phyloP scores from a whole-genome alignment of 345 rosid species.

The Orychophragmus violaceus region DNA sequence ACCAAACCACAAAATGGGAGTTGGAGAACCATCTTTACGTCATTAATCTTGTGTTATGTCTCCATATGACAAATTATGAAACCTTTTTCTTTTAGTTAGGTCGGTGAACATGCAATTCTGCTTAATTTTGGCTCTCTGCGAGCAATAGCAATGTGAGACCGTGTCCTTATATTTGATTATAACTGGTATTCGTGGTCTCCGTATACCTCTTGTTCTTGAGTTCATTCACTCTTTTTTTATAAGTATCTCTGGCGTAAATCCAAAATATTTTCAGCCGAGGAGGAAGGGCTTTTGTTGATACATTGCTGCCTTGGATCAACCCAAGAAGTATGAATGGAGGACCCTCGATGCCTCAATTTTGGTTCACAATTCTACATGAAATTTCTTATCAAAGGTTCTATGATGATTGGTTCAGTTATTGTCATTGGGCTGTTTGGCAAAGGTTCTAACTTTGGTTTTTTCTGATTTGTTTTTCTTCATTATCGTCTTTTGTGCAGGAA shows the following conservation, averaged over 20 bases:
- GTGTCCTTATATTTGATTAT: constrained; percentile 78
- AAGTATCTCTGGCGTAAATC: not conserved
- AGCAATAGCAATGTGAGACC: constrained; percentile 85
- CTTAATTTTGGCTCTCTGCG: constrained; percentile 80
- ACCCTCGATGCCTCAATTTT: constrained; percentile 87
- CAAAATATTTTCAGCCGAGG: constrained; percentile 52
- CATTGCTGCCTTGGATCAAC: constrained; percentile 75
- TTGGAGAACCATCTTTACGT: not conserved
- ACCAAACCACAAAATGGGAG: no score
- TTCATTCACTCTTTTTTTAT: no score
- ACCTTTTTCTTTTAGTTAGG: constrained; percentile 34
- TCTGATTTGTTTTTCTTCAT: no score
- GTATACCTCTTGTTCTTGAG: not conserved
- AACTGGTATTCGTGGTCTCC: constrained; percentile 44
- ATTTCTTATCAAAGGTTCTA: no score
- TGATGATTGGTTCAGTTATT: no score
- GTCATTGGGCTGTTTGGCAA: no score
- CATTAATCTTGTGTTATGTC: not conserved
- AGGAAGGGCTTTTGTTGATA: constrained; percentile 82
- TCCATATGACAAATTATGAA: not conserved
- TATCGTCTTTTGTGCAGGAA: no score
- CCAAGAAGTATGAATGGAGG: constrained; percentile 67
- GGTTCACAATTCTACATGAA: no score
- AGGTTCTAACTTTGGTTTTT: no score
- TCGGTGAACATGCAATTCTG: constrained; percentile 83